A percentile compares a stretch with the other conserved stretches of the same genome.
phyloP scores from a whole-genome alignment of 805 yeast species.

The Yamadazyma endophytica region DNA sequence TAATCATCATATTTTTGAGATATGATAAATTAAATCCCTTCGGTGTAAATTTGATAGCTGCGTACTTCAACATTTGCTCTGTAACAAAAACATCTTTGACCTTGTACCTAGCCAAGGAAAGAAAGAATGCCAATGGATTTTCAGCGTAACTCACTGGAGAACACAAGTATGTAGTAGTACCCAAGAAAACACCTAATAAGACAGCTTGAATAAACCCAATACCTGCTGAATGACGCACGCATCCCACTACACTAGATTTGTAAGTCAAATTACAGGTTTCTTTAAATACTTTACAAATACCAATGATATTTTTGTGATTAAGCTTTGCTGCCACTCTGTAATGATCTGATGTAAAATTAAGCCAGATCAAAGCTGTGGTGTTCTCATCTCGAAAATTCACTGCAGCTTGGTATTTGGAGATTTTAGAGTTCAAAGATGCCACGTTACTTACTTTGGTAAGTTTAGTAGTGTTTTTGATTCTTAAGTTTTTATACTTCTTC shows the following conservation, averaged over 20 bases:
- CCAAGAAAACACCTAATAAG: conserved; percentile 78
- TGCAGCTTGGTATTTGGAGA: conserved; percentile 40
- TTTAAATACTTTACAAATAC: conserved; percentile 82
- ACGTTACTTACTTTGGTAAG: conserved; percentile 38
- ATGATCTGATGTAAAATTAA: conserved; percentile 70
- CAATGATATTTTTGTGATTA: conserved; percentile 62
- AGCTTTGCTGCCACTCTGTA: conserved; percentile 53
- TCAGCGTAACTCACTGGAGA: conserved; percentile 74
- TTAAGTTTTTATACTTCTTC: conserved; percentile 39
- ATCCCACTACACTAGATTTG: conserved; percentile 71
- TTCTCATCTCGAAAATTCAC: conserved; percentile 35
- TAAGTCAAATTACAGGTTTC: conserved; percentile 85
- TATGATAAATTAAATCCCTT: conserved; percentile 58
- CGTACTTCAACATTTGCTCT: conserved; percentile 74
- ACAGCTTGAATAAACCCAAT: conserved; percentile 87
- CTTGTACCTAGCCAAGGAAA: conserved; percentile 67
- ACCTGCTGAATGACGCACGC: conserved; percentile 81
- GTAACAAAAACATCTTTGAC: conserved; percentile 86
- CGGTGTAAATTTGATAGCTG: conserved; percentile 57
- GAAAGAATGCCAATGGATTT: conserved; percentile 68
- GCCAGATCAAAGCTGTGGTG: conserved; percentile 58
- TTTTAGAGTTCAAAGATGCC: conserved; percentile 40
- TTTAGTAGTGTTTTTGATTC: conserved; percentile 65
- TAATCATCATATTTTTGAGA: conserved; percentile 79
- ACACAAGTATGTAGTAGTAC: conserved; percentile 78